These are phyloP conservation scores for Ascochyta rabiei DNA, from an alignment of 2,329 filamentous ascomycete genomes.

Conservation along the genomic window DNA sequence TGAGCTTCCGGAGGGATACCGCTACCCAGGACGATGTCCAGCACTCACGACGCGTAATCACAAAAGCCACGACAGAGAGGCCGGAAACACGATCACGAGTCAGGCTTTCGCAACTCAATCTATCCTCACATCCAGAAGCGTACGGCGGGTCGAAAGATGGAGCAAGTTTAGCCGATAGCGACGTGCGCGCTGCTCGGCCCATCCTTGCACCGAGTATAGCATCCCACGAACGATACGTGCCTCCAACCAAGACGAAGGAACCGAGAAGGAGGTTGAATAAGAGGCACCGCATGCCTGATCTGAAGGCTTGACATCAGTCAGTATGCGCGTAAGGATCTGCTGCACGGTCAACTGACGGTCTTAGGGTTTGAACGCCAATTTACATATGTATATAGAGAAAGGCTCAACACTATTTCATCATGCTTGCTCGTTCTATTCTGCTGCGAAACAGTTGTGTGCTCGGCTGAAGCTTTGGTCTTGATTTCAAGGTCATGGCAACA, in stretches of 20 bases:
- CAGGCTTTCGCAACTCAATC: conserved; percentile 18
- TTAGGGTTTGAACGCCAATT: background rate
- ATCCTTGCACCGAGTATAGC: conserved; percentile 24
- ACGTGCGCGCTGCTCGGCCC: conserved; percentile 19
- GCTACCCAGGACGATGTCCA: conserved; percentile 22
- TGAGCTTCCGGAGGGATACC: conserved; percentile 23
- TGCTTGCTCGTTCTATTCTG: too few relatives aligned
- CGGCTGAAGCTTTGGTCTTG: too few relatives aligned
- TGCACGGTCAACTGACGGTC: background rate
- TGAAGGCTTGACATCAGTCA: conserved; percentile 5
- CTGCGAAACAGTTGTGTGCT: too few relatives aligned
- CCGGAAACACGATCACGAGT: conserved; percentile 19
- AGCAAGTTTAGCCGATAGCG: conserved; percentile 29
- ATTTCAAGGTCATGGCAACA: too few relatives aligned
- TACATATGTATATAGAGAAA: conserved; percentile 2
- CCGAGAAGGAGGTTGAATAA: conserved; percentile 27
- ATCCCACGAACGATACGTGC: conserved; percentile 13
- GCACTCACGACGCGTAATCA: conserved; percentile 30
- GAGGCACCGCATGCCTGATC: conserved; percentile 24
- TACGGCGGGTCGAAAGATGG: conserved; percentile 18
- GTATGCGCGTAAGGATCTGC: background rate
- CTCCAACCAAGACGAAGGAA: conserved; percentile 10
- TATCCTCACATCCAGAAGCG: conserved; percentile 16
- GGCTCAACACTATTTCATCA: too few relatives aligned
- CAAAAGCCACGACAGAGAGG: conserved; percentile 15